Conservation (phyloP, 129 eudicot species). For the Sambucus nigra region DNA sequence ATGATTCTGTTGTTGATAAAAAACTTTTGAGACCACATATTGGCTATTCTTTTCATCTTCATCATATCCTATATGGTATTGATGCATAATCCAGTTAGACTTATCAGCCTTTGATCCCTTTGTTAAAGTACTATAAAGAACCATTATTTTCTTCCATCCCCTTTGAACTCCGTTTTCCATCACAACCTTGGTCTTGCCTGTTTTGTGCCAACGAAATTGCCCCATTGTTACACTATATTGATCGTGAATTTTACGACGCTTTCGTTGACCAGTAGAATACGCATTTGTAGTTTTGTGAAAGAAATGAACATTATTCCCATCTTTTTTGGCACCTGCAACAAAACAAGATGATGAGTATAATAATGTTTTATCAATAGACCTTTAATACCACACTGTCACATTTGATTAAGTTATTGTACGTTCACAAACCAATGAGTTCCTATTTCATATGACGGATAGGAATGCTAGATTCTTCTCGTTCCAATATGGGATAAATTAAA, state of each 20-base stretch:
- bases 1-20: slow-evolving; percentile 54
- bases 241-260: slow-evolving; percentile 67
- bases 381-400: no score
- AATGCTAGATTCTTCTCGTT: no score
- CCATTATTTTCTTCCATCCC: slow-evolving; percentile 91
- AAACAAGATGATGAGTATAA: no score
- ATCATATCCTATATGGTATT: slow-evolving; percentile 64
- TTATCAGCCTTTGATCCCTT: slow-evolving; percentile 56
- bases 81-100: slow-evolving; percentile 91
- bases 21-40: slow-evolving; percentile 72
- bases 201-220: slow-evolving; percentile 87
- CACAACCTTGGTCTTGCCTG: slow-evolving; percentile 78
- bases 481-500: no score
- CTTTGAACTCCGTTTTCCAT: slow-evolving; percentile 52
- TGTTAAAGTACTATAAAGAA: slow-evolving; percentile 43
- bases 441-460: no score
- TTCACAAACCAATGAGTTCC: no score
- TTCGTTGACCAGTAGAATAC: slow-evolving; percentile 71
- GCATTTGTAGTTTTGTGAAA: slow-evolving; percentile 71
- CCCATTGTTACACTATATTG: slow-evolving; percentile 24
- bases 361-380: no score
- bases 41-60: slow-evolving; percentile 79
- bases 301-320: slow-evolving; percentile 66
- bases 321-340: slow-evolving; percentile 65
- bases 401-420: no score